Percentiles rank a stretch among this genome's conserved stretches.
Evolutionary conservation across 139 green algal genomes (phyloP).

Genomic region (Coelastrella sp.): DNA sequence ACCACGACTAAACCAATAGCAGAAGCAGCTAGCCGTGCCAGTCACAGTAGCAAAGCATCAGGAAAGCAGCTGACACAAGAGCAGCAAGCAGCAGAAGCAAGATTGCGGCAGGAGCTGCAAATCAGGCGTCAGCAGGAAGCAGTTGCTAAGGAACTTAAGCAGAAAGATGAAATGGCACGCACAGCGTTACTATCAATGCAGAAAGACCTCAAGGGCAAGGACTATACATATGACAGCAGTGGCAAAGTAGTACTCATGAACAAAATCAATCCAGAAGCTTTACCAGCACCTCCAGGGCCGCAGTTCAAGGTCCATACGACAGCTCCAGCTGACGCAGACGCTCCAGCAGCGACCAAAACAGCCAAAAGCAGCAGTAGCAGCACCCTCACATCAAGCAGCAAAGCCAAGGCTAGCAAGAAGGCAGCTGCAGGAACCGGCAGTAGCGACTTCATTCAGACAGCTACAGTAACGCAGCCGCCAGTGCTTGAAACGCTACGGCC

Average conservation of each 20-base stretch:
- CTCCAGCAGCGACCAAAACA: not conserved
- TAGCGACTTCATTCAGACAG: slow-evolving; percentile 23
- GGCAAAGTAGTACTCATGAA: slow-evolving; percentile 62
- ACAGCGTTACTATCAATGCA: slow-evolving; percentile 50
- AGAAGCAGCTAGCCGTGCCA: not conserved
- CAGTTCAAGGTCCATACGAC: slow-evolving; percentile 29
- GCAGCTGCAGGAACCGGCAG: not conserved
- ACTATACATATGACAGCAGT: slow-evolving; percentile 73
- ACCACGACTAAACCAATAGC: not conserved
- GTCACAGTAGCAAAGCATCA: not conserved
- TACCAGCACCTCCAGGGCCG: slow-evolving; percentile 54
- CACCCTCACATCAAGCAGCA: not conserved
- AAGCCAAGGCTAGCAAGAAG: not conserved
- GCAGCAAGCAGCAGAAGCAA: slow-evolving; percentile 60
- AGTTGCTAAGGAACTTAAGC: slow-evolving; percentile 4
- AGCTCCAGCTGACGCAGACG: not conserved
- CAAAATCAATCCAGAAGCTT: slow-evolving; percentile 52
- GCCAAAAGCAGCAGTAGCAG: slow-evolving; percentile 1
- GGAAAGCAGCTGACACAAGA: slow-evolving; percentile 47
- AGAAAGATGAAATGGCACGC: slow-evolving; percentile 61
- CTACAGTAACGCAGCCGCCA: slow-evolving; percentile 53
- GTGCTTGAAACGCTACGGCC: slow-evolving; percentile 57
- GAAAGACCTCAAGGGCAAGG: slow-evolving; percentile 67
- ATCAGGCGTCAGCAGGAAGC: slow-evolving; percentile 52
- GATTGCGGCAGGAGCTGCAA: slow-evolving; percentile 70